A percentile compares a stretch with the other conserved stretches of the same genome.
phyloP scores from a whole-genome alignment of 1,284 basidiomycete species.

The Apiotrichum akiyoshidainum region DNA sequence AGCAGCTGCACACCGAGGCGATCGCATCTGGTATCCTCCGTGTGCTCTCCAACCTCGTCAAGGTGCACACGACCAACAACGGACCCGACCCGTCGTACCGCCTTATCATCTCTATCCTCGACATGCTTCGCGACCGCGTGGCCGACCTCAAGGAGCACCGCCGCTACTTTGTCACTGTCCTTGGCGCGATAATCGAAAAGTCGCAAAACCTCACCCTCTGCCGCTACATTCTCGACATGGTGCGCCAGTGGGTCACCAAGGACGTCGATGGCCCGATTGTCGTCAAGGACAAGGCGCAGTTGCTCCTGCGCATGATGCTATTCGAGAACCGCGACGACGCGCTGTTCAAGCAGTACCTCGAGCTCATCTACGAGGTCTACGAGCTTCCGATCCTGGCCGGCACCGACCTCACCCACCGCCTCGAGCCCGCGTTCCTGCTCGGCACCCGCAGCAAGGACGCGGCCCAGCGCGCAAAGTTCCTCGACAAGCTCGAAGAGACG shows the following conservation, averaged over 20 bases:
- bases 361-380: conserved; percentile 92
- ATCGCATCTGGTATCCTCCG: conserved; percentile 77
- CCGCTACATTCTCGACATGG: conserved; percentile 79
- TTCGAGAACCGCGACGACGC: conserved; percentile 77
- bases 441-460: conserved; percentile 85
- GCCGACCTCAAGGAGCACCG: conserved; percentile 57
- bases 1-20: conserved; percentile 68
- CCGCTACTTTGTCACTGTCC: conserved; percentile 65
- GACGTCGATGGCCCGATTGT: conserved; percentile 72
- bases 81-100: conserved; percentile 47
- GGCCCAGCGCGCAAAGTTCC: conserved; percentile 75
- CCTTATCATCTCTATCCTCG: conserved; percentile 55
- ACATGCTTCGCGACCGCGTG: conserved; percentile 56
- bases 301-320: conserved; percentile 84
- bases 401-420: conserved; percentile 87
- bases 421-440: conserved; percentile 90
- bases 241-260: conserved; percentile 82
- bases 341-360: conserved; percentile 80
- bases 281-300: conserved; percentile 90
- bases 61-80: conserved; percentile 73
- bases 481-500: conserved; percentile 86
- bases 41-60: conserved; percentile 78
- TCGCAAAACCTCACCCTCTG: conserved; percentile 81
- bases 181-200: conserved; percentile 84
- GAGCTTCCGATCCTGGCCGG: conserved; percentile 78